Conservation (phyloP, 2,329 filamentous ascomycete species). For the Claviceps sp. region DNA sequence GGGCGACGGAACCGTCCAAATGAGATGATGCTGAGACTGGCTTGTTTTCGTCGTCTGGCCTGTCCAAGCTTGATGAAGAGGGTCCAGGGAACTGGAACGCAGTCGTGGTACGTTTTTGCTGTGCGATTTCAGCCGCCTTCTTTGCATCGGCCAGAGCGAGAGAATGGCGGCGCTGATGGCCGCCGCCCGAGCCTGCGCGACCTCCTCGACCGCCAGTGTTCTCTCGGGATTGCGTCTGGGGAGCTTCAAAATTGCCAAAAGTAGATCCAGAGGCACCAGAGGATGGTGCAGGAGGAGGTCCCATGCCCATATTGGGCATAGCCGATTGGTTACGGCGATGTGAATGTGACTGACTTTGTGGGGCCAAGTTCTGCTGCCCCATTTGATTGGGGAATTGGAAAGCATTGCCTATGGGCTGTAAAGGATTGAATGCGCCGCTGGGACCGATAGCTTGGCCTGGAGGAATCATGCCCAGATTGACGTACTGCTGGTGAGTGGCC, state of each 20-base stretch:
- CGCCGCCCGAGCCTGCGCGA: slow-evolving; percentile 51
- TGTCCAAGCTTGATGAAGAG: slow-evolving; percentile 48
- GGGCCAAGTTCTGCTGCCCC: slow-evolving; percentile 61
- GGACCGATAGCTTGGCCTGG: slow-evolving; percentile 64
- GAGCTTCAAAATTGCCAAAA: slow-evolving; percentile 67
- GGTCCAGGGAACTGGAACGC: slow-evolving; percentile 90
- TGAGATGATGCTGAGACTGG: slow-evolving; percentile 15
- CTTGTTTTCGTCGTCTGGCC: slow-evolving; percentile 37
- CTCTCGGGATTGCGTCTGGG: slow-evolving; percentile 24
- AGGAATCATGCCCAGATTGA: slow-evolving; percentile 91
- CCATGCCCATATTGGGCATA: slow-evolving; percentile 82
- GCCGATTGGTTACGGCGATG: slow-evolving; percentile 98
- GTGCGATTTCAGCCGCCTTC: slow-evolving; percentile 90
- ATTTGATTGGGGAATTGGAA: slow-evolving; percentile 83
- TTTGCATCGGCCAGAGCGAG: slow-evolving; percentile 90
- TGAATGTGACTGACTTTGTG: slow-evolving; percentile 64
- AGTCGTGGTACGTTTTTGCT: slow-evolving; percentile 89
- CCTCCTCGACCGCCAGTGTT: slow-evolving; percentile 47
- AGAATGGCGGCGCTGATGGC: slow-evolving; percentile 89
- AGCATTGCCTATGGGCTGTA: slow-evolving; percentile 69
- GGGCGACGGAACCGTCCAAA: slow-evolving; percentile 23
- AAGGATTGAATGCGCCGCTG: slow-evolving; percentile 58
- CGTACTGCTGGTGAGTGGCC: slow-evolving; percentile 91
- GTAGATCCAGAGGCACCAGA: slow-evolving; percentile 69
- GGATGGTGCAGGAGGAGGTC: slow-evolving; percentile 78